Base-by-base conservation (phyloP, 352 stramenopile genomes). In the Globisporangium takayamanum region DNA sequence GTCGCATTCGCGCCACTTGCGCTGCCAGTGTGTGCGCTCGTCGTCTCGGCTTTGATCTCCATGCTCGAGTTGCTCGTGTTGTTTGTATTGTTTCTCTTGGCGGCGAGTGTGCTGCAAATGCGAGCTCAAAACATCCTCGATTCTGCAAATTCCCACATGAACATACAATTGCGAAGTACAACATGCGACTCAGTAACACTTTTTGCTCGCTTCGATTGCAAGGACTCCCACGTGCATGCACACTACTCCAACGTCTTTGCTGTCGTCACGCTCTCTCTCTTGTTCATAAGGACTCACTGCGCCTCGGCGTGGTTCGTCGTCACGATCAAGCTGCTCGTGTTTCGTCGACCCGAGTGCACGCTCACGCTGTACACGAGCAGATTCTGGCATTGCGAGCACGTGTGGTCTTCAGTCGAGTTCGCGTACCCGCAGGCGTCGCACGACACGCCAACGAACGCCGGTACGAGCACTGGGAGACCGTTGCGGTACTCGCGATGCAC, bases 301-400 rank as follows among this genome's bases (percentile, higher is more conserved):
- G 30, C 28, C 47, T 61, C 55, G 16, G 55, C 55, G 36, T 61
- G 55, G 25, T 61, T 61, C 55, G 55, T 61, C 44, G 59, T 53
- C 51, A 66, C 33, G 22, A 89, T 67, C 26, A 89, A 62, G 15
- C 74, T 46, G 42, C 76, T 84, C 5, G 76, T 83, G 48, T 78
- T 82, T 59, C 79, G 70, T 37, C 70, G 67, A 2, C 76, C 79
- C n/a, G 79, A 89, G 62, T 89, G 79, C 41, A 89, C 73, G 51
- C n/a, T 71, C 22, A 89, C 68, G 57, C 76, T 87, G 68, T 87
- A 92, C 52, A 92, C 81, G 50, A 92, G 60, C 56, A 92, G 57
- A 39, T 68, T 78, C 26, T 79, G 73, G 60, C 81, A 92, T 33
- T 68, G 78, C 37, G 65, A 49, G 45, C 81, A 92, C 14, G 59